These are phyloP conservation scores for Ceratocystis destructans DNA, from an alignment of 2,329 filamentous ascomycete genomes.

Conservation along the genomic window DNA sequence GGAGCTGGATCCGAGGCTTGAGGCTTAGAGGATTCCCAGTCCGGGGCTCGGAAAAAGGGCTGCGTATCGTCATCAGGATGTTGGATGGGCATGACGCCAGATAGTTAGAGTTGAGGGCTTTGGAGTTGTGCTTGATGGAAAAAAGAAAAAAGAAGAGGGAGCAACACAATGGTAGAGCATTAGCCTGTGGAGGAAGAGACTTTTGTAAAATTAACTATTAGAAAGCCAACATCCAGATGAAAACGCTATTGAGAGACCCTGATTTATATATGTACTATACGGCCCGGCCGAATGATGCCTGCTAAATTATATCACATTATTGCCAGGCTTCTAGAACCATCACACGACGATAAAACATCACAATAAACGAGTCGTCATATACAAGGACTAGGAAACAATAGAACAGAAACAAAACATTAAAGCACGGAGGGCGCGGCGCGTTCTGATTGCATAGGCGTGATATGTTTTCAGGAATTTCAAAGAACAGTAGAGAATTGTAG, in stretches of 20 bases:
- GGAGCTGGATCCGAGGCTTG: not conserved
- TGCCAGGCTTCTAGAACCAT: not conserved
- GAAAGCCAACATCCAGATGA: not conserved
- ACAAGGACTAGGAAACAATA: not conserved
- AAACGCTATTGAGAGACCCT: not conserved
- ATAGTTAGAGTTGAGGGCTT: not conserved
- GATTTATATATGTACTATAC: not conserved
- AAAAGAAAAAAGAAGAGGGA: not conserved
- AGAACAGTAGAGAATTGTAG: slow-evolving; percentile 4
- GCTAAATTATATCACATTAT: not conserved
- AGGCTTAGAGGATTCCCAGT: not conserved
- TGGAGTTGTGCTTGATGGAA: not conserved
- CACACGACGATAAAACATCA: not conserved
- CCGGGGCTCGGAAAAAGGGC: slow-evolving; percentile 5
- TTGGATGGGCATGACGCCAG: not conserved
- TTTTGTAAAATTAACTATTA: not conserved
- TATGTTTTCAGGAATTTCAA: not conserved
- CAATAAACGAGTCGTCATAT: not conserved
- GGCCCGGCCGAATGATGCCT: not conserved
- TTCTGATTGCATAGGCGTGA: not conserved
- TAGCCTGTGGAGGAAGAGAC: not conserved
- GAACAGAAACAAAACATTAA: not conserved
- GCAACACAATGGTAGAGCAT: not conserved
- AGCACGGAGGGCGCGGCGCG: not conserved
- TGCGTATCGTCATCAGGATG: not conserved